Percentiles rank a stretch among this genome's conserved stretches.
Evolutionary conservation across 1,284 basidiomycete genomes (phyloP).

Genomic region (Gomphus bonarii): DNA sequence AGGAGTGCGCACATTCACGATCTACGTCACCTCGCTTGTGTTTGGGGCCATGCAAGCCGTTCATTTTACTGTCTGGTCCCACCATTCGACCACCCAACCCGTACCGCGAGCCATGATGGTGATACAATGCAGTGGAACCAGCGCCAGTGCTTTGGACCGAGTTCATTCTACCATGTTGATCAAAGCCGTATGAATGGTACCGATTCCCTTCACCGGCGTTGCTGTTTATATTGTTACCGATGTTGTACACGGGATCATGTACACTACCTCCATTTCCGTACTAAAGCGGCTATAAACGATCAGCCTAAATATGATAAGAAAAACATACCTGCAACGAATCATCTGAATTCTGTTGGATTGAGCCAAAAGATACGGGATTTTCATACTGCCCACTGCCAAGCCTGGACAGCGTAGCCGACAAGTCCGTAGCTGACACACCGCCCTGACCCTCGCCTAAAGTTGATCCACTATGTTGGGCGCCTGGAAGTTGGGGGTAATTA

Average conservation of each 20-base stretch:
- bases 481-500: background rate
- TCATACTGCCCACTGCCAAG: constrained; percentile 52
- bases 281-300: constrained; percentile 21
- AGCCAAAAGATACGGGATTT: constrained; percentile 38
- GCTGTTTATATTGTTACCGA: constrained; percentile 26
- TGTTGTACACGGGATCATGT: constrained; percentile 44
- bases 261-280: constrained; percentile 30
- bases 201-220: constrained; percentile 34
- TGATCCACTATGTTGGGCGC: background rate
- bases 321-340: constrained; percentile 36
- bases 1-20: constrained; percentile 54
- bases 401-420: constrained; percentile 62
- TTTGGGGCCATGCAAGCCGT: constrained; percentile 82
- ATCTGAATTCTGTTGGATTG: constrained; percentile 40
- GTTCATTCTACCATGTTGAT: constrained; percentile 33
- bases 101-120: constrained; percentile 68
- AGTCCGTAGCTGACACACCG: constrained; percentile 38
- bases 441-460: constrained; percentile 2
- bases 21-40: constrained; percentile 92
- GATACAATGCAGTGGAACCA: constrained; percentile 71
- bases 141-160: constrained; percentile 33
- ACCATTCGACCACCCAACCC: constrained; percentile 34
- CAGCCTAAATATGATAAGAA: constrained; percentile 4
- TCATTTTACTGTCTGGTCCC: constrained; percentile 64
- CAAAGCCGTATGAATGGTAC: constrained; percentile 60